phyloP scores from a whole-genome alignment of 1,284 basidiomycete species.

The Irpex sp. region DNA sequence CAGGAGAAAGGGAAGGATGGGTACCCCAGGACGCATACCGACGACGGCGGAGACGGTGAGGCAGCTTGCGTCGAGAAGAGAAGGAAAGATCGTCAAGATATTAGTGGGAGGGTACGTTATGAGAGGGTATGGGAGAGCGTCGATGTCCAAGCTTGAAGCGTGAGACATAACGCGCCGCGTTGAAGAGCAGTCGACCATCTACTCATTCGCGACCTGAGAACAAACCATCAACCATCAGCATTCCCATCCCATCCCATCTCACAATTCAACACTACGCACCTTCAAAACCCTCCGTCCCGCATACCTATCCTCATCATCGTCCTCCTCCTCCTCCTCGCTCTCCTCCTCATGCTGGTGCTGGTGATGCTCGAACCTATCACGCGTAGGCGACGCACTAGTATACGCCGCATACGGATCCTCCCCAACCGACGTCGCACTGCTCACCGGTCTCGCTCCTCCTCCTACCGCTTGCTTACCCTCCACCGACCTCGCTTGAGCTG shows the following conservation, averaged over 20 bases:
- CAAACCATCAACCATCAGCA: neutral
- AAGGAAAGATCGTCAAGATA: neutral
- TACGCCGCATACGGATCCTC: constrained; percentile 14
- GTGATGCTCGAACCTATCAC: constrained; percentile 17
- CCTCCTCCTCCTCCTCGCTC: constrained; percentile 26
- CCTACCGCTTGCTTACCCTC: neutral
- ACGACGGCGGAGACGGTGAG: neutral
- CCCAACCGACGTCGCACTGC: constrained; percentile 9
- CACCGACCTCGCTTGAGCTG: too few species aligned
- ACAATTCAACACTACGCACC: constrained; percentile 25
- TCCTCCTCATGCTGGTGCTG: constrained; percentile 12
- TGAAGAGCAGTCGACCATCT: neutral
- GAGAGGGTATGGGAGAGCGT: neutral
- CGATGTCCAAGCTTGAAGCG: neutral
- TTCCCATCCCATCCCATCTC: neutral
- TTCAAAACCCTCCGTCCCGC: constrained; percentile 36
- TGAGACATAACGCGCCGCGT: neutral
- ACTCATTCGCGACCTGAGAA: neutral
- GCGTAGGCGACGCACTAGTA: constrained; percentile 9
- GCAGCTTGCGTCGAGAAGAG: neutral
- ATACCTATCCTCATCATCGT: constrained; percentile 35
- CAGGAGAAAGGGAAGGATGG: neutral
- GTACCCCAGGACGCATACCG: neutral
- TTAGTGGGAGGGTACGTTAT: neutral
- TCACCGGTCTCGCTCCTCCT: constrained; percentile 2